phyloP scores from a whole-genome alignment of 1,284 basidiomycete genomes.

The Puccinia sorghi region DNA sequence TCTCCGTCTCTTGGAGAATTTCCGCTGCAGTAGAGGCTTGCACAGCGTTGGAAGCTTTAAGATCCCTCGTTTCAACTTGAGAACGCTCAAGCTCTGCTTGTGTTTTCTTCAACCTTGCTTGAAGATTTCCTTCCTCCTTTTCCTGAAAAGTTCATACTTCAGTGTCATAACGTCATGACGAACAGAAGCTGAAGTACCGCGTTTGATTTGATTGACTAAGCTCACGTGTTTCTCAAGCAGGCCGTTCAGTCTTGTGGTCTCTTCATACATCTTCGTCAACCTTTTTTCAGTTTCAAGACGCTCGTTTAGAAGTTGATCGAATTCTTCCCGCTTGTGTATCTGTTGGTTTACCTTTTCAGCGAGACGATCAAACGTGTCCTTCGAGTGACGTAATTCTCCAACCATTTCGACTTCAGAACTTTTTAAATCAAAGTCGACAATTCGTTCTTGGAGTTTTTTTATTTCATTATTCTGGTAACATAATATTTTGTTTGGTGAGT shows the following conservation, averaged over 20 bases:
- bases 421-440: not conserved
- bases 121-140: slow-evolving; percentile 7
- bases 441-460: slow-evolving; percentile 15
- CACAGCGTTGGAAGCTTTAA: slow-evolving; percentile 20
- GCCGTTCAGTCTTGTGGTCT: not conserved
- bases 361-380: slow-evolving; percentile 29
- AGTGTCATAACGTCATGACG: not conserved
- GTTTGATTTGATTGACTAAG: not conserved
- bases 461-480: slow-evolving; percentile 37
- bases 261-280: not conserved
- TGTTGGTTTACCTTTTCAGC: slow-evolving; percentile 3
- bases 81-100: slow-evolving; percentile 5
- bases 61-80: slow-evolving; percentile 8
- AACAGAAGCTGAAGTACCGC: not conserved
- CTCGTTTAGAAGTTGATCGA: slow-evolving; percentile 15
- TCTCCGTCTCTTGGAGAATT: slow-evolving; percentile 11
- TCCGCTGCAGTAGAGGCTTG: slow-evolving; percentile 14
- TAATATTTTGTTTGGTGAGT: not conserved
- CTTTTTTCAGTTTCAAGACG: slow-evolving; percentile 16
- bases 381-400: slow-evolving; percentile 38
- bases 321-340: slow-evolving; percentile 14
- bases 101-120: not conserved
- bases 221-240: slow-evolving; percentile 1
- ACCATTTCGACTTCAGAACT: slow-evolving; percentile 16
- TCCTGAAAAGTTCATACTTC: not conserved